These are phyloP conservation scores for Chaetomiaceae sp. DNA, from an alignment of 2,329 filamentous ascomycete genomes.

Conservation along the genomic window DNA sequence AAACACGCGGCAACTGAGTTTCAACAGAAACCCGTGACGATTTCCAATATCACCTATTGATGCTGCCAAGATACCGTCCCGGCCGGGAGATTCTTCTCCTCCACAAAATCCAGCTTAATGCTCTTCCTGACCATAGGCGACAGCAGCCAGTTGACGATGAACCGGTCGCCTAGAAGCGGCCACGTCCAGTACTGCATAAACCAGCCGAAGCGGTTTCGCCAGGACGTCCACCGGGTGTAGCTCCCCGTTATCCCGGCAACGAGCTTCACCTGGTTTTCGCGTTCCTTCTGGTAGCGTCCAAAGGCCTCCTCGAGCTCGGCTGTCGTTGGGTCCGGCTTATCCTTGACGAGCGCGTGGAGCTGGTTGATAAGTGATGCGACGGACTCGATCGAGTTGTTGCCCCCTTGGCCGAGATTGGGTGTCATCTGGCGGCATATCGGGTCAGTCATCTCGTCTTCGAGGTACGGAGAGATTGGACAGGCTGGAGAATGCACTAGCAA, in stretches of 20 bases:
- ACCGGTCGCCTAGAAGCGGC: background rate
- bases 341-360: background rate
- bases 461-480: background rate
- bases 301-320: background rate
- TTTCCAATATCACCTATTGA: too few species aligned
- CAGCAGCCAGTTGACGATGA: background rate
- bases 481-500: too few species aligned
- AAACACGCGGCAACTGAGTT: too few species aligned
- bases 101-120: background rate
- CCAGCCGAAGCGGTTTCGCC: background rate
- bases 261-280: background rate
- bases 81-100: background rate
- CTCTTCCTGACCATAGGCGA: background rate
- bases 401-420: background rate
- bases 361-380: background rate
- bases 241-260: background rate
- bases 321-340: background rate
- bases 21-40: too few species aligned
- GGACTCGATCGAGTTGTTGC: background rate
- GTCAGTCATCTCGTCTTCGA: background rate
- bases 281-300: background rate
- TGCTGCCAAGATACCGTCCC: background rate
- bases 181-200: constrained; percentile 2
- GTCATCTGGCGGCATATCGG: background rate
- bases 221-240: background rate